Evolutionary conservation across 345 rosid genomes (phyloP).

Genomic region (Excoecaria agallocha): DNA sequence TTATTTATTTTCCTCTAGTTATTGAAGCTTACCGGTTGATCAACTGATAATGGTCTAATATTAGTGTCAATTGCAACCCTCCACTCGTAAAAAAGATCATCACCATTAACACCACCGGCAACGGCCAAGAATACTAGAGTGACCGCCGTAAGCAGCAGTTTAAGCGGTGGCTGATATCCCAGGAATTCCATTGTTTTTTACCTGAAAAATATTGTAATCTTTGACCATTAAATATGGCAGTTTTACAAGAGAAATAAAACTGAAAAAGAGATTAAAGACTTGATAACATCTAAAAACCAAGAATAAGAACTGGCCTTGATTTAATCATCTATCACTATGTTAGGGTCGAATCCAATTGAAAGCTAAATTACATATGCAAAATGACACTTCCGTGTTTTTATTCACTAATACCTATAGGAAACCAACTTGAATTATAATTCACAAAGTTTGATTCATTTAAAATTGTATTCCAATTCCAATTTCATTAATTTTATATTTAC

Average conservation of each 20-base stretch:
- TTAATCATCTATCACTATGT: background rate
- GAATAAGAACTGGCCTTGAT: background rate
- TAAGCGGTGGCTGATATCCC: background rate
- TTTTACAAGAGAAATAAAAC: background rate
- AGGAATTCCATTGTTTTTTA: slow-evolving; percentile 15
- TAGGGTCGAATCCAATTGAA: background rate
- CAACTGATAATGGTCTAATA: background rate
- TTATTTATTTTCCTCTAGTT: too few species aligned
- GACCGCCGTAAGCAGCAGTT: slow-evolving; percentile 8
- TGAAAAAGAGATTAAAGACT: background rate
- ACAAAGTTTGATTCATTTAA: too few species aligned
- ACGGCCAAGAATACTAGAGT: background rate
- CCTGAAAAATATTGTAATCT: background rate
- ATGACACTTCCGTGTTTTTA: too few species aligned
- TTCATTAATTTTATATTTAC: too few species aligned
- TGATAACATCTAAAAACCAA: background rate
- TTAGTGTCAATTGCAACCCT: slow-evolving; percentile 23
- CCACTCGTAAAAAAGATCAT: slow-evolving; percentile 35
- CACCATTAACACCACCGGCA: slow-evolving; percentile 2
- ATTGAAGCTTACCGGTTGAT: slow-evolving; percentile 29
- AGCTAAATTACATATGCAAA: background rate
- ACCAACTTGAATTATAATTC: too few species aligned
- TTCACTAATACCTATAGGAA: too few species aligned
- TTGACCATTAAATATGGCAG: background rate
- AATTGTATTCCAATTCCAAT: too few species aligned